Evolutionary conservation across 2,329 filamentous ascomycete species (phyloP), one percentile per base, ranked within the genome.

Genomic region (Xylariaceae sp.): DNA sequence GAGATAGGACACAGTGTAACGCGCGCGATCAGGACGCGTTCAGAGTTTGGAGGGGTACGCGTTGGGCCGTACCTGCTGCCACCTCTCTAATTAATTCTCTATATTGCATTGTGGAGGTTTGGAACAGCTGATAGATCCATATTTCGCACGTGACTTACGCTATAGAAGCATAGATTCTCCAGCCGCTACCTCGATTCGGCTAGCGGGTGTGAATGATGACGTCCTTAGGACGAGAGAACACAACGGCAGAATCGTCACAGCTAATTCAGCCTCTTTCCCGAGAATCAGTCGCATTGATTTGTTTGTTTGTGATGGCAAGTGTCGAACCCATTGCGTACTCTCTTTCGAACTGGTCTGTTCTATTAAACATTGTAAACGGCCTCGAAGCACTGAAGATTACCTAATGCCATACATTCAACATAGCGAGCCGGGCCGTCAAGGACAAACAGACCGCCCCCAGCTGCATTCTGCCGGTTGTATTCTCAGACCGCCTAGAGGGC

Each of bases 381-480:
- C 23, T 30, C 23, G 1, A 30, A 30, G 23, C 4, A 30, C 23
- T 30, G 23, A 30, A 30, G 23, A 30, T n/a, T 47, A 47, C 44
- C 44, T 47, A n/a, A 47, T 11, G 11, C 15, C 13, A 8, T 30
- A 3, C n/a, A 18, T 47, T n/a, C 44, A 47, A 30, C n/a, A 17
- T 11, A 6, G n/a, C n/a, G 42, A 4, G 17, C 9, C 47, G 47
- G 47, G 47, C 47, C 47, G 47, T 49, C 18, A 49, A 11, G 17
- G 30, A 9, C 17, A 13, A 37, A 10, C 49, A 5, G 10, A 13
- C 49, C 23, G 23, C 2, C 35, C 7, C 23, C n/a, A n/a, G 4
- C 9, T 11, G 17, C 2, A 56, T 63, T 63, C 61, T 65, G 63
- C 63, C 58, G 48, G 59, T 39, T 8, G 13, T 51, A 53, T n/a